phyloP scores from a whole-genome alignment of 345 rosid genomes.

The Physaria fendleri region DNA sequence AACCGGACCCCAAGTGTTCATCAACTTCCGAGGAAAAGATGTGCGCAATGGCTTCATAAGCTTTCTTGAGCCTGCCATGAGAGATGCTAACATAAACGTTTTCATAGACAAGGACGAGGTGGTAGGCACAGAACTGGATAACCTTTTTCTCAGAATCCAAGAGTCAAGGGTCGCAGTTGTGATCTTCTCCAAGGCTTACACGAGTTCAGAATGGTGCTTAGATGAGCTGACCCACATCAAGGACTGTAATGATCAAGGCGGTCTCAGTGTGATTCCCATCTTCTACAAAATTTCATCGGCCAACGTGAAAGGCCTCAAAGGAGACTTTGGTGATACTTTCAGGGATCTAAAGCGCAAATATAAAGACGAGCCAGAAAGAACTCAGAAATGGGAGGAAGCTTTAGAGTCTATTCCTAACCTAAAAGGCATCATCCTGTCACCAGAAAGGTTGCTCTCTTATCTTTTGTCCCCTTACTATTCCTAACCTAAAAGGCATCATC shows the following conservation, averaged over 20 bases:
- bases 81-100: neutral
- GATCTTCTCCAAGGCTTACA: conserved; percentile 8
- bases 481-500: neutral
- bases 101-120: conserved; percentile 6
- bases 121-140: neutral
- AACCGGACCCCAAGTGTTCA: conserved; percentile 16
- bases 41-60: neutral
- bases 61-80: conserved; percentile 9
- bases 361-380: neutral
- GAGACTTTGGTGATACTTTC: neutral
- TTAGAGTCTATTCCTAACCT: neutral
- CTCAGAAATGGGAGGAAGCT: conserved; percentile 17
- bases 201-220: conserved; percentile 6
- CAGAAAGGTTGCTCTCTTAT: neutral
- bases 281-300: conserved; percentile 7
- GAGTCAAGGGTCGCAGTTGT: conserved; percentile 8
- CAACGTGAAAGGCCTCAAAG: neutral
- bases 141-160: conserved; percentile 3
- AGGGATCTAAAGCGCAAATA: neutral
- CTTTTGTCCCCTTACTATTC: neutral
- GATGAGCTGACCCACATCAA: conserved; percentile 13
- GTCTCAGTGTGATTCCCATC: conserved; percentile 5
- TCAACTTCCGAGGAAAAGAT: conserved; percentile 22
- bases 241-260: neutral
- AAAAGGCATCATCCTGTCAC: neutral